Evolutionary conservation across 306 rosid genomes (phyloP).

Genomic region (Vachellia collinsii): DNA sequence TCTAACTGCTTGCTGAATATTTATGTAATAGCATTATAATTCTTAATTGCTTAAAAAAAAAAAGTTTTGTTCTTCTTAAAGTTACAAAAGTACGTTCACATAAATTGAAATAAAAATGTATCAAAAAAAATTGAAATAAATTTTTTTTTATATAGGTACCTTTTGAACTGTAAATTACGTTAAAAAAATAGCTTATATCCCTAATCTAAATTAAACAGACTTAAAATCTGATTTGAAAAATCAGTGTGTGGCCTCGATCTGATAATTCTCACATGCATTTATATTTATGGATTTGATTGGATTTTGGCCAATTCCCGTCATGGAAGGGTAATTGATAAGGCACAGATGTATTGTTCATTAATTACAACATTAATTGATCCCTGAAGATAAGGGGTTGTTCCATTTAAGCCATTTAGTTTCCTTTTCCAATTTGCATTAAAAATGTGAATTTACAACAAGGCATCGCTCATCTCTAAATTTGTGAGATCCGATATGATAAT

Average conservation of each 20-base stretch:
- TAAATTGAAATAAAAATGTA: too few relatives aligned
- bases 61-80: too few relatives aligned
- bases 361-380: background rate
- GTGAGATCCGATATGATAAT: background rate
- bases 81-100: too few relatives aligned
- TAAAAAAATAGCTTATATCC: too few relatives aligned
- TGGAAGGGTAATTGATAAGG: background rate
- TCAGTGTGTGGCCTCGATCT: constrained; percentile 27
- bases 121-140: too few relatives aligned
- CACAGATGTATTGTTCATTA: background rate
- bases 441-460: background rate
- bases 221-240: constrained; percentile 39
- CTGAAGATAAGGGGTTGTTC: background rate
- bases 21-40: too few relatives aligned
- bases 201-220: too few relatives aligned
- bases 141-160: too few relatives aligned
- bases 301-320: background rate
- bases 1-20: too few relatives aligned
- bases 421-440: background rate
- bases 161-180: too few relatives aligned
- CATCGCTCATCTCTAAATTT: background rate
- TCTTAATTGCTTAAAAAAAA: too few relatives aligned
- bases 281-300: background rate
- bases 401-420: background rate
- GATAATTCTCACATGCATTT: constrained; percentile 56